These are phyloP conservation scores for Pythium guiyangense DNA, from an alignment of 352 stramenopile species.

Conservation along the genomic window DNA sequence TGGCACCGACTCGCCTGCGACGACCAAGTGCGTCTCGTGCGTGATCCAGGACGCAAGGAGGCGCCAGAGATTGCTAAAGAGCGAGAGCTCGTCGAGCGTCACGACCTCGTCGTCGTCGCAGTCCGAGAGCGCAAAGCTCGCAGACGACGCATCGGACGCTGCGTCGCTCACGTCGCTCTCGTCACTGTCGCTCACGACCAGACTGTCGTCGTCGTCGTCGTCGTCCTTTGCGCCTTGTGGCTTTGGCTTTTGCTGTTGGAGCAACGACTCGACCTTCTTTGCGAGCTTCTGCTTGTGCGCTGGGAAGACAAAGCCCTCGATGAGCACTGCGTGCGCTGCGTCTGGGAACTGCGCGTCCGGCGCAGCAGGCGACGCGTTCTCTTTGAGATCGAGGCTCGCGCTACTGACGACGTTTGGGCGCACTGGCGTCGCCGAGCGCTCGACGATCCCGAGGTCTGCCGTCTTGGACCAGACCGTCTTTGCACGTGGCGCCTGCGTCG, in stretches of 20 bases:
- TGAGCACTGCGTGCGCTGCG: constrained; percentile 53
- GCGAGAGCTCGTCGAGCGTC: constrained; percentile 56
- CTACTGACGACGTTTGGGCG: constrained; percentile 13
- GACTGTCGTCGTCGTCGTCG: constrained; percentile 38
- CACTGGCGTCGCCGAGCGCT: constrained; percentile 33
- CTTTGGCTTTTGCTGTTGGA: constrained; percentile 15
- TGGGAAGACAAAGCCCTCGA: constrained; percentile 84
- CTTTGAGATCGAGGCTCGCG: constrained; percentile 28
- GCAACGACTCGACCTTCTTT: constrained; percentile 18
- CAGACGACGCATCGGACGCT: constrained; percentile 39
- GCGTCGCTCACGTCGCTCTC: constrained; percentile 15
- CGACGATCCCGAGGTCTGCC: constrained; percentile 58
- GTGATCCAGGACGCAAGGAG: constrained; percentile 69
- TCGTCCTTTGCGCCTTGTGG: constrained; percentile 54
- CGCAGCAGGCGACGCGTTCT: constrained; percentile 29
- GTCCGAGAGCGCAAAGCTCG: constrained; percentile 59
- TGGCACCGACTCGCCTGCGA: constrained; percentile 28
- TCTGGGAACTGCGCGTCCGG: constrained; percentile 51
- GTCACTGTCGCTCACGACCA: constrained; percentile 74
- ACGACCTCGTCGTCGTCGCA: constrained; percentile 71
- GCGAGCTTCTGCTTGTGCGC: constrained; percentile 71
- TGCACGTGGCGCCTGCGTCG: constrained; percentile 24
- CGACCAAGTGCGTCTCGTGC: constrained; percentile 59
- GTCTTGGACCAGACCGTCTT: constrained; percentile 77
- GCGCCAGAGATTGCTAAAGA: constrained; percentile 72